Evolutionary conservation across 495 filamentous ascomycete genomes (phyloP).

Genomic region (Aspergillus coremiiformis): DNA sequence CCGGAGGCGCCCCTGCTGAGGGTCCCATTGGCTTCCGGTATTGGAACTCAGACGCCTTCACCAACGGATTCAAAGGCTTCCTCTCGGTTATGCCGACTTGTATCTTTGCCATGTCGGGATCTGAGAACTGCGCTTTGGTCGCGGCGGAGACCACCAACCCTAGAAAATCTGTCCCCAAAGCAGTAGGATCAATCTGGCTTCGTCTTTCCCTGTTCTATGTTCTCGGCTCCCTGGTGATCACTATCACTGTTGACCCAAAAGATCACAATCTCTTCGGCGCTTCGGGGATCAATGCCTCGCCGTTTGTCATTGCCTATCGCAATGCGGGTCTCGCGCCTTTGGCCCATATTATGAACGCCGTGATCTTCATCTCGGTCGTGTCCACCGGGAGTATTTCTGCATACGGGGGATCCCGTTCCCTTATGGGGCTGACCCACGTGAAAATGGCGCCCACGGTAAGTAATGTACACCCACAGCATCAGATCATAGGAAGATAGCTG

Average conservation of each 20-base stretch:
- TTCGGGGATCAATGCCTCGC: conserved; percentile 38
- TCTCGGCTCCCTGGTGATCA: conserved; percentile 47
- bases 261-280: conserved; percentile 34
- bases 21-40: conserved; percentile 52
- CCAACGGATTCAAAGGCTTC: conserved; percentile 62
- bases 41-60: conserved; percentile 60
- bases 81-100: conserved; percentile 59
- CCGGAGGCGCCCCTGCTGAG: conserved; percentile 48
- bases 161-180: conserved; percentile 49
- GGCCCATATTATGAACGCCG: conserved; percentile 39
- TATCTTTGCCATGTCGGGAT: conserved; percentile 60
- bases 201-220: conserved; percentile 59
- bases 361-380: conserved; percentile 37
- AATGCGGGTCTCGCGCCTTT: conserved; percentile 30
- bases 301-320: conserved; percentile 55
- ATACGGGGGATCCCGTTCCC: conserved; percentile 51
- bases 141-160: conserved; percentile 60
- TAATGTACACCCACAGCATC: background rate
- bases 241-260: conserved; percentile 44
- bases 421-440: conserved; percentile 48
- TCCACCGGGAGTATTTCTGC: conserved; percentile 51
- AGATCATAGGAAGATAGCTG: background rate
- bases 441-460: conserved; percentile 45
- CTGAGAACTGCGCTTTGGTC: conserved; percentile 48
- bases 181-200: conserved; percentile 59